phyloP scores from a whole-genome alignment of 2,329 filamentous ascomycete genomes.

The Graphium sp. region DNA sequence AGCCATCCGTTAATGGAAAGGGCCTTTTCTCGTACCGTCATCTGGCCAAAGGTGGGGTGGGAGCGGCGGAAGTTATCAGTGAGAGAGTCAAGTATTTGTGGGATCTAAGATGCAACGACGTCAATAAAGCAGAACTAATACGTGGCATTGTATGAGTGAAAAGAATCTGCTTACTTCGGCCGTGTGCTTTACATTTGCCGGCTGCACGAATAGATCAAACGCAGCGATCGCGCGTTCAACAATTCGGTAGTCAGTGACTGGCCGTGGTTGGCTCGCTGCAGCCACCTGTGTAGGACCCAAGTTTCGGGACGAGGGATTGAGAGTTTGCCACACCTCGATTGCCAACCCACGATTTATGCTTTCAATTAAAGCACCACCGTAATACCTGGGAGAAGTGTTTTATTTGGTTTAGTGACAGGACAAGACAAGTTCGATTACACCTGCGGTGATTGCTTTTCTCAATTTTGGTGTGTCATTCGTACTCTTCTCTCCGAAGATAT shows the following conservation, averaged over 20 bases:
- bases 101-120: slow-evolving; percentile 29
- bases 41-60: slow-evolving; percentile 31
- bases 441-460: no score
- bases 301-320: slow-evolving; percentile 6
- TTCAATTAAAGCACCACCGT: slow-evolving; percentile 56
- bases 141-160: slow-evolving; percentile 5
- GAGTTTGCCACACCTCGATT: slow-evolving; percentile 63
- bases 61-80: slow-evolving; percentile 35
- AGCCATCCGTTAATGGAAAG: slow-evolving; percentile 53
- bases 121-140: no score
- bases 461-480: no score
- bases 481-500: no score
- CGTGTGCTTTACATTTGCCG: slow-evolving; percentile 56
- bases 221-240: slow-evolving; percentile 63
- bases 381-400: slow-evolving; percentile 36
- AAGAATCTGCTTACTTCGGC: slow-evolving; percentile 40
- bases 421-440: no score
- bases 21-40: slow-evolving; percentile 52
- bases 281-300: slow-evolving; percentile 8
- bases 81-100: slow-evolving; percentile 46
- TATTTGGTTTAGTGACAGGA: no score
- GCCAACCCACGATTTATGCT: slow-evolving; percentile 70
- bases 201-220: slow-evolving; percentile 80
- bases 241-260: slow-evolving; percentile 2
- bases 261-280: not conserved